Evolutionary conservation across 2,329 filamentous ascomycete genomes (phyloP).

Genomic region (Leptographium galeiforme): DNA sequence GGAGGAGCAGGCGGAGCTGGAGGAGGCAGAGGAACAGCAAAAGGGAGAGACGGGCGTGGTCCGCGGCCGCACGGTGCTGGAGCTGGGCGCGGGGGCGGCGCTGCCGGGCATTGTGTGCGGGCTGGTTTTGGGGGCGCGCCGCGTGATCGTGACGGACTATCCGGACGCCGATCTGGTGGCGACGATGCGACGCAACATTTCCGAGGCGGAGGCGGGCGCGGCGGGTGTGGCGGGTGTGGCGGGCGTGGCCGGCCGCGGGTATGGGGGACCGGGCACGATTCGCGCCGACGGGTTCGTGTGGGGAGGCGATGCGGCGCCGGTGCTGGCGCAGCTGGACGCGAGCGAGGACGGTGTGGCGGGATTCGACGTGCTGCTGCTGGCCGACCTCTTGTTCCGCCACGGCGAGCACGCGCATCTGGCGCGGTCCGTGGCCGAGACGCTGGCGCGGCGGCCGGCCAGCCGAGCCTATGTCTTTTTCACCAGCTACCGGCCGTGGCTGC

Average conservation of each 20-base stretch:
- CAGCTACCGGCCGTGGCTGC: conserved; percentile 82
- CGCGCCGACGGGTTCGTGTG: conserved; percentile 66
- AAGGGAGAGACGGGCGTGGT: conserved; percentile 30
- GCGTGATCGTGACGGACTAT: conserved; percentile 75
- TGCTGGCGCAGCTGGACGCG: conserved; percentile 41
- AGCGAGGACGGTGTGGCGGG: conserved; percentile 5
- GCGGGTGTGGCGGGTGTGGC: not conserved
- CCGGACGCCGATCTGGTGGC: conserved; percentile 72
- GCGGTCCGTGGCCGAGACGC: conserved; percentile 52
- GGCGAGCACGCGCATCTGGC: conserved; percentile 72
- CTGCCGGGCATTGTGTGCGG: conserved; percentile 70
- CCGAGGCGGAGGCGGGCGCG: conserved; percentile 26
- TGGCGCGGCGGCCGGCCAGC: conserved; percentile 41
- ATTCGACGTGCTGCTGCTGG: conserved; percentile 76
- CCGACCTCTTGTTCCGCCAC: conserved; percentile 84
- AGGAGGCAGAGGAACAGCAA: not conserved
- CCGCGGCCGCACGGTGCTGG: conserved; percentile 58
- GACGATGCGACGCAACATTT: conserved; percentile 67
- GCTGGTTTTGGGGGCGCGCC: conserved; percentile 51
- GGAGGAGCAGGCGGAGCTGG: conserved; percentile 32
- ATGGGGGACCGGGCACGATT: conserved; percentile 9
- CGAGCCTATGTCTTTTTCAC: conserved; percentile 84
- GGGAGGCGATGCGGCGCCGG: conserved; percentile 50
- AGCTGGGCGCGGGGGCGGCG: conserved; percentile 80
- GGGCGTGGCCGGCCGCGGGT: not conserved